phyloP scores from a whole-genome alignment of 805 yeast species.

The Debaryomyces hansenii region DNA sequence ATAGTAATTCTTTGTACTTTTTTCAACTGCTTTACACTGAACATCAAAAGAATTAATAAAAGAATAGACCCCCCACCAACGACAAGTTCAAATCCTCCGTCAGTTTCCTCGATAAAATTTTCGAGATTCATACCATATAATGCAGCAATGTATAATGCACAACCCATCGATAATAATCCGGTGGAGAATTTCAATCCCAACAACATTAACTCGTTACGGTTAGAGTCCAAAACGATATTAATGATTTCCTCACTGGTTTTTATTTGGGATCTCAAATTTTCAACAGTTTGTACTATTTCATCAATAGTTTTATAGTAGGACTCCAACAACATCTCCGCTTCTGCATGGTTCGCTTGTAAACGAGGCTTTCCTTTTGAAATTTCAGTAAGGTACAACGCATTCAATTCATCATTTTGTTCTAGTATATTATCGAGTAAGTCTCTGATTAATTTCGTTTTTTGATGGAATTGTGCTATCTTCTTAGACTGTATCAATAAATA shows the following conservation, averaged over 20 bases:
- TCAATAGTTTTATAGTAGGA: constrained; percentile 89
- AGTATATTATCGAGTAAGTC: constrained; percentile 82
- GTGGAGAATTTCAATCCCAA: constrained; percentile 81
- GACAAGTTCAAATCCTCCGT: constrained; percentile 59
- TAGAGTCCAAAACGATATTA: constrained; percentile 88
- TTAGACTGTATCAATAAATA: constrained; percentile 82
- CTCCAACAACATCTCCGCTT: constrained; percentile 86
- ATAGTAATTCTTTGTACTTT: constrained; percentile 74
- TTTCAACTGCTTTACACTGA: constrained; percentile 58
- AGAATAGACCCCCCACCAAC: constrained; percentile 45
- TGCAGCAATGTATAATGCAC: constrained; percentile 78
- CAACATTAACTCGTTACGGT: constrained; percentile 89
- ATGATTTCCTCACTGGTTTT: constrained; percentile 93
- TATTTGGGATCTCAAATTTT: constrained; percentile 75
- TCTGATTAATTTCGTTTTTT: constrained; percentile 78
- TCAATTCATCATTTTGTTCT: constrained; percentile 85
- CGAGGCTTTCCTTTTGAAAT: constrained; percentile 45
- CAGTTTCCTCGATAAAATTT: constrained; percentile 83
- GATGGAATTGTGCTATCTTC: constrained; percentile 77
- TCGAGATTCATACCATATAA: constrained; percentile 95
- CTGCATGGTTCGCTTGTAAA: constrained; percentile 68
- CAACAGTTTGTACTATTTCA: constrained; percentile 90
- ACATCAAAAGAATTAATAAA: constrained; percentile 46
- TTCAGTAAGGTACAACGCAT: constrained; percentile 76
- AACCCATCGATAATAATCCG: constrained; percentile 79